Evolutionary conservation across 352 stramenopile species (phyloP).

Genomic region (Thraustotheca clavata): DNA sequence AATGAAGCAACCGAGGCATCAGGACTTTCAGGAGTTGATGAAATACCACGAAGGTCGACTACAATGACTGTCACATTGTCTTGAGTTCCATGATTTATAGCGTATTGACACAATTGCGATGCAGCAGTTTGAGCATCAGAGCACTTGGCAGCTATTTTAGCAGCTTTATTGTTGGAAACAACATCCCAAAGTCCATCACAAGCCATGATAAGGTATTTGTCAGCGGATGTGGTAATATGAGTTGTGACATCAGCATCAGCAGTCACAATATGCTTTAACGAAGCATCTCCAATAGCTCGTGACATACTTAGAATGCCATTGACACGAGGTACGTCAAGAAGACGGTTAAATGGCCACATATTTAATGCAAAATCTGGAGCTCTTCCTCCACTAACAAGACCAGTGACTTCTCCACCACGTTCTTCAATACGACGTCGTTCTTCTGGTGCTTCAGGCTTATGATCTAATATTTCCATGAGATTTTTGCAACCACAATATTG

Average conservation of each 20-base stretch:
- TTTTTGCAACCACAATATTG: neutral
- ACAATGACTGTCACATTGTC: constrained; percentile 80
- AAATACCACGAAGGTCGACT: constrained; percentile 50
- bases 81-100: constrained; percentile 39
- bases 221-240: constrained; percentile 44
- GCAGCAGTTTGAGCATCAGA: constrained; percentile 47
- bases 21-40: constrained; percentile 25
- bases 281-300: constrained; percentile 72
- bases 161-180: constrained; percentile 52
- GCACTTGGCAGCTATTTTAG: constrained; percentile 41
- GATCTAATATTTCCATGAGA: constrained; percentile 30
- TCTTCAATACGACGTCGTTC: constrained; percentile 62
- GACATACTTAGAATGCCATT: constrained; percentile 76
- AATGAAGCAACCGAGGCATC: neutral
- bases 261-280: constrained; percentile 64
- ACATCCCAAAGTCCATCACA: constrained; percentile 82
- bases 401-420: constrained; percentile 56
- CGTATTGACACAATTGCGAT: constrained; percentile 48
- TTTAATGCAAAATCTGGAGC: constrained; percentile 54
- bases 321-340: constrained; percentile 72
- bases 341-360: constrained; percentile 64
- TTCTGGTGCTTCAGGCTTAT: constrained; percentile 73
- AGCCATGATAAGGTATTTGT: constrained; percentile 66
- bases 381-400: constrained; percentile 11
- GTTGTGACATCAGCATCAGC: constrained; percentile 70